Percentiles rank a stretch among this genome's conserved stretches.
These are phyloP conservation scores for Artemisia tridentata DNA, from an alignment of 129 eudicot genomes.

Conservation along the genomic window DNA sequence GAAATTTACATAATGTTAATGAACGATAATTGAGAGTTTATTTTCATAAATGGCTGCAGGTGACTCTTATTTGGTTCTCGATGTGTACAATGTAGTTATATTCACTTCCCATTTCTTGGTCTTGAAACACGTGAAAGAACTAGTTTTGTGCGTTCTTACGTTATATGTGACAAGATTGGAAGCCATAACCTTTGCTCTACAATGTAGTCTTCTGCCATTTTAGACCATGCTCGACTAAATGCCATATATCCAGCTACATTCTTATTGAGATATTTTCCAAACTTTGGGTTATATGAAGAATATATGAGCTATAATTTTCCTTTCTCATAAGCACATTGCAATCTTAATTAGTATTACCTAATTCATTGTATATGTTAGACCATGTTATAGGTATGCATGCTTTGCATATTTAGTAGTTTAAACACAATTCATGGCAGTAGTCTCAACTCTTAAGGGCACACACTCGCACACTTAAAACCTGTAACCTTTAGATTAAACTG, in stretches of 20 bases:
- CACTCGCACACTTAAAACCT: neutral
- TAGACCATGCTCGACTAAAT: neutral
- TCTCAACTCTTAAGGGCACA: neutral
- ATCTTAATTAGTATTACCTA: neutral
- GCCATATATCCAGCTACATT: too few relatives aligned
- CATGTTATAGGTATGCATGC: neutral
- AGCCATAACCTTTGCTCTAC: conserved; percentile 11
- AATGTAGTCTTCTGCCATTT: conserved; percentile 1
- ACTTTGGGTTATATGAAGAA: neutral
- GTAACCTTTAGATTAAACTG: neutral
- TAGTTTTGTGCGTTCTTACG: too few relatives aligned
- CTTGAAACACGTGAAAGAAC: too few relatives aligned
- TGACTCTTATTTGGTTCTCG: too few relatives aligned
- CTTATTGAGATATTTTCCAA: neutral
- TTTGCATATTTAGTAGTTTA: neutral
- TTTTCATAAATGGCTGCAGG: too few relatives aligned
- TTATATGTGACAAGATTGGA: neutral
- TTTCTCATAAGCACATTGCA: conserved; percentile 4
- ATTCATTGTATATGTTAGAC: neutral
- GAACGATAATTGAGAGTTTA: too few relatives aligned
- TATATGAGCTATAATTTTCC: conserved; percentile 3
- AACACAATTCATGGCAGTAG: neutral
- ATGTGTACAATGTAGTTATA: too few relatives aligned
- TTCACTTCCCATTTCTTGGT: too few relatives aligned
- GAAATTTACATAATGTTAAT: too few relatives aligned